Conservation (phyloP, 164 flowering plant species). For the Nymphaea colorata region DNA sequence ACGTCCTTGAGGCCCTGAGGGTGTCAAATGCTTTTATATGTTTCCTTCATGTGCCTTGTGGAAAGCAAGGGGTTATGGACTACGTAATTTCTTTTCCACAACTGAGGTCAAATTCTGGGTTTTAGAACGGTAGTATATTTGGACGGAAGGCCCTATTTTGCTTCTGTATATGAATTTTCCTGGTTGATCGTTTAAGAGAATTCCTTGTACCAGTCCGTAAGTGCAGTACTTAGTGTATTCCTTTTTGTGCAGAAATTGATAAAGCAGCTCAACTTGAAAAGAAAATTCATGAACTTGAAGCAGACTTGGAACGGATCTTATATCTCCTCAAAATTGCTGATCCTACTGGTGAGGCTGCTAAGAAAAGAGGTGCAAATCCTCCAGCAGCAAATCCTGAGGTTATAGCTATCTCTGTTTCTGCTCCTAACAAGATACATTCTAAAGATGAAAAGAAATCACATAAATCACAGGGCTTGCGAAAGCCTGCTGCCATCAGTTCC, state of each 20-base stretch:
- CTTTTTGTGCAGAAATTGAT: conserved; percentile 43
- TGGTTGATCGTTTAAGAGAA: background rate
- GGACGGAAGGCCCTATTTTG: too few species aligned
- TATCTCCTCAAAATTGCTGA: conserved; percentile 93
- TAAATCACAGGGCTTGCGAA: conserved; percentile 2
- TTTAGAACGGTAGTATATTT: too few species aligned
- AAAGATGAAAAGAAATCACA: conserved; percentile 16
- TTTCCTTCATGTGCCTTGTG: too few species aligned
- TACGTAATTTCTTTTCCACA: too few species aligned
- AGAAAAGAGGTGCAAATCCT: conserved; percentile 38
- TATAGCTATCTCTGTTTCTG: conserved; percentile 13
- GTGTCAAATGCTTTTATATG: too few species aligned
- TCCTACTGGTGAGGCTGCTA: conserved; percentile 82
- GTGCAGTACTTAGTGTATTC: too few species aligned
- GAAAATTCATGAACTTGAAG: conserved; percentile 52
- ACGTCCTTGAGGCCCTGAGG: too few species aligned
- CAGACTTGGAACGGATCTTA: conserved; percentile 70
- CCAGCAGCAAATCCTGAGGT: conserved; percentile 20
- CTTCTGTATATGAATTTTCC: too few species aligned
- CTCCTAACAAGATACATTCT: conserved; percentile 15
- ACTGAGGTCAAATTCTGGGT: too few species aligned
- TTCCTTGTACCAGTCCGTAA: too few species aligned
- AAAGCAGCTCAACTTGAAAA: conserved; percentile 36
- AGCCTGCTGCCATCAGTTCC: conserved; percentile 11
- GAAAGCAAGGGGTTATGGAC: too few species aligned